Evolutionary conservation across 2,329 filamentous ascomycete genomes (phyloP), one percentile per base, ranked within the genome.

Genomic region (Chaetothyriales sp.): DNA sequence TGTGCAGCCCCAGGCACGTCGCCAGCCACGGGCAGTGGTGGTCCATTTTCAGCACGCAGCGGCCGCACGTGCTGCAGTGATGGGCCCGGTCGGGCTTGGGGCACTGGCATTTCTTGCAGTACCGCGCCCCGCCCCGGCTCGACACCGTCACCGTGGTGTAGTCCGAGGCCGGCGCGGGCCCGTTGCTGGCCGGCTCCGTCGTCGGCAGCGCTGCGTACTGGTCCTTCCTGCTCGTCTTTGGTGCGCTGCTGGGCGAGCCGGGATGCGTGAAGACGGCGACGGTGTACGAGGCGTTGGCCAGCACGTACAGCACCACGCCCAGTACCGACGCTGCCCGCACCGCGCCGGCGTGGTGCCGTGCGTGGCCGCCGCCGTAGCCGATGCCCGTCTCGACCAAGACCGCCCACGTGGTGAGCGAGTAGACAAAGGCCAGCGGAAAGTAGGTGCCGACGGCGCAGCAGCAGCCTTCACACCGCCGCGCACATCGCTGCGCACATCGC

Each of bases 21-120:
- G 92, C 90, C 48, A 98, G 77, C 92, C 92, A 98, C 15, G 92
- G 92, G 67, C 92, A 98, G 71, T 98, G 92, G 68, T 98, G 92
- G 66, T 98, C 92, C 92, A 98, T 98, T 75, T 98, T 98, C 67
- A 98, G 76, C 22, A 98, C 89, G 67, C 92, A 98, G 63, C 85
- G 84, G 60, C 84, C 81, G 70, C 92, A 98, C 3, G 89, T 94
- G 9, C 88, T 94, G 76, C 92, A 98, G 73, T 98, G 92, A 68
- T 98, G 92, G 29, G 90, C 82, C 55, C 92, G 86, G 70, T 98
- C 92, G 44, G 92, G 92, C 72, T 98, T 98, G 57, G 86, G 81
- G 49, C 83, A 83, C 71, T 94, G 86, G 69, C 92, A 98, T 71
- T 98, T 98, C 72, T 97, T 97, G 77, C 92, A 98, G 73, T 85